phyloP scores from a whole-genome alignment of 2,329 filamentous ascomycete species.

The Diplodia seriata region DNA sequence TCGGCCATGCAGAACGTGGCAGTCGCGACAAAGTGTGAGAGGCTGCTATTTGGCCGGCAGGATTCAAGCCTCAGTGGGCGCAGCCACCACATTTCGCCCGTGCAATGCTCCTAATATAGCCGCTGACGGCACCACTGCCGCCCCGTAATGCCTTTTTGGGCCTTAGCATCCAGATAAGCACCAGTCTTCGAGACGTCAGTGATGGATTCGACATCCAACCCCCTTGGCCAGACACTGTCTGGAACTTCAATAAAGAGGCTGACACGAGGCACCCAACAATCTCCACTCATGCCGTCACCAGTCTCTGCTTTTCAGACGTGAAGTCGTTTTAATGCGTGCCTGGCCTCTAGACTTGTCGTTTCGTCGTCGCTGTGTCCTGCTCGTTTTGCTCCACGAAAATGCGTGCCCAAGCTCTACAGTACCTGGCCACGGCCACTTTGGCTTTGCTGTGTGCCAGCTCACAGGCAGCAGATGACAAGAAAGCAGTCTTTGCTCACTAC shows the following conservation, averaged over 20 bases:
- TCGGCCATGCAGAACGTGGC: neutral
- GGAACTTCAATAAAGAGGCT: constrained; percentile 23
- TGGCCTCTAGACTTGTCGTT: neutral
- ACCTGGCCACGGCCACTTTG: neutral
- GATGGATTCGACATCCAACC: neutral
- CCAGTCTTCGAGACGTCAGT: neutral
- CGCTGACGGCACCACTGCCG: constrained; percentile 3
- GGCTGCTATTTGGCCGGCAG: constrained; percentile 1
- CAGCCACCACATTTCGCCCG: constrained; percentile 6
- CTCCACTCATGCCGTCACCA: constrained; percentile 10
- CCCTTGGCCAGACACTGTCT: neutral
- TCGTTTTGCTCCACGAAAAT: neutral
- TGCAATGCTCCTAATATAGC: neutral
- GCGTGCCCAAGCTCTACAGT: neutral
- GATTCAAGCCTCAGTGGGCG: constrained; percentile 18
- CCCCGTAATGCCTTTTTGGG: neutral
- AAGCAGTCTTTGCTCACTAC: constrained; percentile 20
- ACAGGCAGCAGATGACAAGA: neutral
- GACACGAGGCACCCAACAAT: constrained; percentile 17
- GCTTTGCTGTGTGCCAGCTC: neutral
- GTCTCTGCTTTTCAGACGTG: neutral
- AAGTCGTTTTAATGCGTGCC: neutral
- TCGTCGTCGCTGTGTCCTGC: constrained; percentile 7
- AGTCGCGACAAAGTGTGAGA: neutral
- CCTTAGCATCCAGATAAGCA: constrained; percentile 12